Evolutionary conservation across 805 yeast genomes (phyloP), one percentile per base, ranked within the genome.

Genomic region (Teunomyces funiuensis): DNA sequence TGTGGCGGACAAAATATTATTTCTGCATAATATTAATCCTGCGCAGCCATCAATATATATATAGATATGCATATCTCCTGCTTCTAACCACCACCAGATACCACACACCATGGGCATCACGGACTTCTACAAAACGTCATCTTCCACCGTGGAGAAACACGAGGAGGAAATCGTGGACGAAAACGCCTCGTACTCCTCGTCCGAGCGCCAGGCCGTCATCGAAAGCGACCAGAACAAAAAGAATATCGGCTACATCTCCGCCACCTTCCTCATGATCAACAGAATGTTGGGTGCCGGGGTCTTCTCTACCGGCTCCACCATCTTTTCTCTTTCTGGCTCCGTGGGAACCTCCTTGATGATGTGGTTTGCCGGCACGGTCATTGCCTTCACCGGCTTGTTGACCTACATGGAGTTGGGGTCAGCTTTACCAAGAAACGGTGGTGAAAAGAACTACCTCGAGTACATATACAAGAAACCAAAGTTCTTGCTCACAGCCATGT

Each of bases 401-500:
- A 88, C 83, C 3, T 86, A 85, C 60, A 79, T 85, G 80, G 93
- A 85, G 57, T 83, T 84, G 59, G 95, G 95, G 11, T 77, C 80
- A 2, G 82, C 79, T 36, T 79, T 85, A 43, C 87, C 88, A 36
- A 77, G 84, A 65, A 85, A 86, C 54, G 95, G 95, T 50, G 96
- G 93, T 51, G 95, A 87, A 57, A 85, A 85, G 63, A 85, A 84
- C 54, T 87, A 87, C 58, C 65, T 87, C 52, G 93, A 86, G 58
- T 82, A 75, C 51, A 77, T 85, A 37, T 87, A 73, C 65, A 72
- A 71, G 37, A 79, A 76, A 51, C 95, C 95, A 30, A 75, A 69
- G 57, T 85, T 82, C 55, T 69, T 87, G 44, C 74, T 83, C 34
- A 81, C 86, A 19, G 78, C 71, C 44, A 69, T 67, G 73, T 70